Percentiles rank a stretch among this genome's conserved stretches.
These are phyloP conservation scores for Eucommia ulmoides DNA, from an alignment of 257 asterid species.

Conservation along the genomic window DNA sequence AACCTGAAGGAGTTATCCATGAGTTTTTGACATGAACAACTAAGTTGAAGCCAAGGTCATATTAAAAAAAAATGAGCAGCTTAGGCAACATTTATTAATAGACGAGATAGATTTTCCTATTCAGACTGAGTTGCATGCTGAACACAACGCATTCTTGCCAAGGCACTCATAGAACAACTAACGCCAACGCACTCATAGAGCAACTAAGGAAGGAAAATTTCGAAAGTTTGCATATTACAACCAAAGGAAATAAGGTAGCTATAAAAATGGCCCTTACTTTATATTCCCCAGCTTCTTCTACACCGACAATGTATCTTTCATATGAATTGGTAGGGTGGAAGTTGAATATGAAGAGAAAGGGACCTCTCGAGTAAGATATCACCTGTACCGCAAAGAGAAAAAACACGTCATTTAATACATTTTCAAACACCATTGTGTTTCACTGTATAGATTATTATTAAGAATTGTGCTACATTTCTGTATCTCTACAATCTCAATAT, in stretches of 20 bases:
- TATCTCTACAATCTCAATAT: too few relatives aligned
- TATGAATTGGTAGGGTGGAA: constrained; percentile 73
- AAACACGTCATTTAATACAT: neutral
- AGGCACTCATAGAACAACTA: neutral
- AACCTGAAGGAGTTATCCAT: constrained; percentile 31
- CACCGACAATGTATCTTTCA: constrained; percentile 60
- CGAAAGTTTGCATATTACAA: constrained; percentile 2
- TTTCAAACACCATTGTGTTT: neutral
- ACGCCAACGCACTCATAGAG: constrained; percentile 1
- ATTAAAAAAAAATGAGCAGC: neutral
- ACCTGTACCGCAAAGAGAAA: constrained; percentile 43
- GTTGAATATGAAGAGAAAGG: constrained; percentile 69
- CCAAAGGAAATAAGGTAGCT: constrained; percentile 7
- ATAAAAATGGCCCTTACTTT: constrained; percentile 46
- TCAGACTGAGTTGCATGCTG: too few relatives aligned
- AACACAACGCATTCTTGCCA: neutral
- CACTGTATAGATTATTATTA: neutral
- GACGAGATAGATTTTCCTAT: neutral
- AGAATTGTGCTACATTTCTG: neutral
- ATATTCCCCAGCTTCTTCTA: constrained; percentile 98
- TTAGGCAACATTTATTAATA: neutral
- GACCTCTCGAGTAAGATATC: constrained; percentile 76
- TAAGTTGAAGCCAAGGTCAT: neutral
- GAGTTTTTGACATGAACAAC: constrained; percentile 8
- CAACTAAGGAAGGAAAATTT: constrained; percentile 5